A percentile compares a stretch with the other conserved stretches of the same genome.
Conservation (phyloP, 2,329 filamentous ascomycete species). For the Calcarisporium arbuscula region DNA sequence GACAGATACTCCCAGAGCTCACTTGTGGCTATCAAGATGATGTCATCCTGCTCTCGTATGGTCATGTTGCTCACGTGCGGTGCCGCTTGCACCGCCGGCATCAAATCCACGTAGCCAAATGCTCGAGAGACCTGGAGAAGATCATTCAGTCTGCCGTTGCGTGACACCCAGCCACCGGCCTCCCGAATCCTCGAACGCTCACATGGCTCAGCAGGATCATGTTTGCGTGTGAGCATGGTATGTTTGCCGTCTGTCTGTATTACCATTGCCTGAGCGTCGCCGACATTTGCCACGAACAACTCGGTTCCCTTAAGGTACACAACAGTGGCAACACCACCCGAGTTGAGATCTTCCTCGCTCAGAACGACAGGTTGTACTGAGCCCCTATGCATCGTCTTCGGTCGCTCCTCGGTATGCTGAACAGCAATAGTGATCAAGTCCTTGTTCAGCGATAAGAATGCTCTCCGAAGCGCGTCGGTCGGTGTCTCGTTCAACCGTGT, state of each 20-base stretch:
- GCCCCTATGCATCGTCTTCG: slow-evolving; percentile 60
- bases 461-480: slow-evolving; percentile 73
- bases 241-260: slow-evolving; percentile 84
- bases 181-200: slow-evolving; percentile 88
- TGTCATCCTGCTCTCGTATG: slow-evolving; percentile 84
- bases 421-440: slow-evolving; percentile 82
- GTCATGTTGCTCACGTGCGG: slow-evolving; percentile 75
- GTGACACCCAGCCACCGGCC: slow-evolving; percentile 90
- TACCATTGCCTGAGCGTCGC: slow-evolving; percentile 90
- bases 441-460: slow-evolving; percentile 88
- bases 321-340: slow-evolving; percentile 87
- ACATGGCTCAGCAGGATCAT: slow-evolving; percentile 80
- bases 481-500: slow-evolving; percentile 65
- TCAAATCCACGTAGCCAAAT: slow-evolving; percentile 89
- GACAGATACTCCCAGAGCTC: slow-evolving; percentile 95
- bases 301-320: slow-evolving; percentile 86
- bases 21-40: slow-evolving; percentile 82
- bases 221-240: slow-evolving; percentile 79
- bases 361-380: slow-evolving; percentile 69
- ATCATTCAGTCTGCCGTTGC: slow-evolving; percentile 91
- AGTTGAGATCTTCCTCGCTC: slow-evolving; percentile 81
- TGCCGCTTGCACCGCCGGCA: slow-evolving; percentile 87
- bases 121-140: slow-evolving; percentile 84
- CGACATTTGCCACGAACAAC: slow-evolving; percentile 90
- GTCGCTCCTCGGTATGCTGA: slow-evolving; percentile 71